Conservation (phyloP, 371 early-diverging fungal genomes). For the Mucor piriformis region DNA sequence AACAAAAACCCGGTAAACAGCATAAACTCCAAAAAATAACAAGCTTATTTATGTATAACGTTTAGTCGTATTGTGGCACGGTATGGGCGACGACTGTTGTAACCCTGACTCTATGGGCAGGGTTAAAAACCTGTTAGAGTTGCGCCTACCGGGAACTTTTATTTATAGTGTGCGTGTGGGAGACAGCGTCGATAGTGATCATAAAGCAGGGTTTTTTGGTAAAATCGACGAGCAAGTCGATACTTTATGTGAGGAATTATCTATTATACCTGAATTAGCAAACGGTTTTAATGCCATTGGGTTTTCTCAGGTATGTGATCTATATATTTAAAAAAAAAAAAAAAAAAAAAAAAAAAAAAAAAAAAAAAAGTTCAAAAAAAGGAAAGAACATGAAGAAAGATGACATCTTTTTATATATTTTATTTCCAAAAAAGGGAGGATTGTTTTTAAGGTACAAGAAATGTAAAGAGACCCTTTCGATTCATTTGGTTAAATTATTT, state of each 20-base stretch:
- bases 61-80: constrained; percentile 80
- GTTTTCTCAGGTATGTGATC: constrained; percentile 79
- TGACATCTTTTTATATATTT: constrained; percentile 6
- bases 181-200: constrained; percentile 62
- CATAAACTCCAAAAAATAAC: neutral
- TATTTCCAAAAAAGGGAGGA: constrained; percentile 46
- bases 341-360: constrained; percentile 2
- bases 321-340: neutral
- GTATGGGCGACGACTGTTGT: constrained; percentile 91
- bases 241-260: constrained; percentile 61
- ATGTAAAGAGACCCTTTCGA: neutral
- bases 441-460: constrained; percentile 56
- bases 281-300: constrained; percentile 90
- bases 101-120: constrained; percentile 71
- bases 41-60: neutral
- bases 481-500: neutral
- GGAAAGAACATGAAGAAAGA: constrained; percentile 3
- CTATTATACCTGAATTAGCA: constrained; percentile 55
- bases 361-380: neutral
- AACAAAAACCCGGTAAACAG: constrained; percentile 16
- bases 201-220: constrained; percentile 84
- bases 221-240: constrained; percentile 71
- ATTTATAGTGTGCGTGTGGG: constrained; percentile 82
- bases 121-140: constrained; percentile 54
- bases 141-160: constrained; percentile 65